Evolutionary conservation across 2,329 filamentous ascomycete species (phyloP).

Genomic region (Parastagonospora nodorum): DNA sequence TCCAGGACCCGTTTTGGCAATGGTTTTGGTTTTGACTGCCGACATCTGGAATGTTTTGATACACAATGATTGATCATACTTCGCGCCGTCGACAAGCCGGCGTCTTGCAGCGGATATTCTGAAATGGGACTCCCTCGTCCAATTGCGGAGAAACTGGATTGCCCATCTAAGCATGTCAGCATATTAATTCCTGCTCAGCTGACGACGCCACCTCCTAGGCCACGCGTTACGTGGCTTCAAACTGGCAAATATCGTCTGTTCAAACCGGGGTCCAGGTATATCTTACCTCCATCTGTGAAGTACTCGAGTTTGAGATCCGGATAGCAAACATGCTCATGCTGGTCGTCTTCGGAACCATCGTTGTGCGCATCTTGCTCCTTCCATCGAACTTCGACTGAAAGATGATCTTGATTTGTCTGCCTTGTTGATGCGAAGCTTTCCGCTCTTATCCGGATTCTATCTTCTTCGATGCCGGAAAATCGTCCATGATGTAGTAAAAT

Average conservation of each 20-base stretch:
- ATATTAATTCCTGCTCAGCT: conserved; percentile 2
- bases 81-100: conserved; percentile 30
- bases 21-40: conserved; percentile 24
- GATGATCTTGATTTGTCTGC: conserved; percentile 33
- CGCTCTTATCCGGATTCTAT: conserved; percentile 31
- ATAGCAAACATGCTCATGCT: conserved; percentile 29
- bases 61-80: conserved; percentile 38
- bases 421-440: conserved; percentile 28
- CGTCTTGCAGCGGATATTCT: conserved; percentile 34
- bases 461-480: conserved; percentile 32
- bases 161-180: conserved; percentile 28
- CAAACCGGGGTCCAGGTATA: too few species aligned
- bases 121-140: conserved; percentile 38
- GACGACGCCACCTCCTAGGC: not conserved
- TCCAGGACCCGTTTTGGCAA: conserved; percentile 41
- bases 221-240: not conserved
- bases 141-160: conserved; percentile 43
- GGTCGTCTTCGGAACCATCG: conserved; percentile 24
- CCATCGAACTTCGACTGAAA: conserved; percentile 44
- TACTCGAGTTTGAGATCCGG: conserved; percentile 45
- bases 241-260: not conserved
- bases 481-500: conserved; percentile 39
- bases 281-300: conserved; percentile 43
- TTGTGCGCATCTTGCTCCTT: conserved; percentile 17
- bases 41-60: conserved; percentile 37